Conservation (phyloP, 2,329 filamentous ascomycete species). For the Dactylellina drechsleri region DNA sequence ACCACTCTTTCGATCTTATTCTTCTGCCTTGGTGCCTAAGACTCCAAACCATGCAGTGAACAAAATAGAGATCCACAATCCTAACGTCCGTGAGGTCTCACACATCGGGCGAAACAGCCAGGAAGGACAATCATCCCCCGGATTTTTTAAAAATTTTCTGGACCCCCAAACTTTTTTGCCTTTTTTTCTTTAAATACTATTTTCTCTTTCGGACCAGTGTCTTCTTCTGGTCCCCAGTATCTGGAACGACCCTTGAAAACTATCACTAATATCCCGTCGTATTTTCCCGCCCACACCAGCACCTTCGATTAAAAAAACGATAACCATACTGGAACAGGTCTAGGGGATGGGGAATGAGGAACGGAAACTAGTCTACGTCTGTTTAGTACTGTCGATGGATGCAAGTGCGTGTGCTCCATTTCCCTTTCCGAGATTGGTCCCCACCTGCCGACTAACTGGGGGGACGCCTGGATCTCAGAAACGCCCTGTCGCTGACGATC, state of each 20-base stretch:
- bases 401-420: conserved; percentile 22
- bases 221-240: conserved; percentile 22
- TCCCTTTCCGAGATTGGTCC: conserved; percentile 24
- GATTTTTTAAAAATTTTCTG: background rate
- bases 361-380: conserved; percentile 6
- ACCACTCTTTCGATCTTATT: too few species aligned
- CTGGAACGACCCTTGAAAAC: conserved; percentile 44
- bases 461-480: conserved; percentile 2
- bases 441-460: conserved; percentile 21
- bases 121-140: too few species aligned
- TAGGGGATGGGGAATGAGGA: background rate
- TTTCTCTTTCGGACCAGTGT: background rate
- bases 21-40: too few species aligned
- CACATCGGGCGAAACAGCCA: too few species aligned
- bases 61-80: too few species aligned
- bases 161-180: conserved; percentile 37
- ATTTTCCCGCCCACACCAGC: conserved; percentile 2
- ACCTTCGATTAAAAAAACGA: background rate
- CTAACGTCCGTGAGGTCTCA: too few species aligned
- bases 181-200: background rate
- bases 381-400: background rate
- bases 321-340: background rate
- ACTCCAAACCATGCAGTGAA: too few species aligned
- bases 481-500: conserved; percentile 2
- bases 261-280: conserved; percentile 46